phyloP scores from a whole-genome alignment of 139 green algal species.

The Chlamydomonas eustigma region DNA sequence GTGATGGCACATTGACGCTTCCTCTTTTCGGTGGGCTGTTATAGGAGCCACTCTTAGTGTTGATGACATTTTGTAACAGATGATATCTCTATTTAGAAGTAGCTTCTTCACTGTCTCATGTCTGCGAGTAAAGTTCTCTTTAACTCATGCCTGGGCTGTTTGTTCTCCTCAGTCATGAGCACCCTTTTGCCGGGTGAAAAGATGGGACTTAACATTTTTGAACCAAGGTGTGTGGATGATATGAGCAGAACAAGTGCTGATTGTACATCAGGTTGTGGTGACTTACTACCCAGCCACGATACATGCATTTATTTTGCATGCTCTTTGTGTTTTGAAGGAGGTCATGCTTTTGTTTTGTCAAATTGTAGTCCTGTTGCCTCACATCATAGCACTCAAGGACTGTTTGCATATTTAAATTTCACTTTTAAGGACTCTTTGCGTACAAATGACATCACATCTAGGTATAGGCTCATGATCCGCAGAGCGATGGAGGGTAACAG shows the following conservation, averaged over 20 bases:
- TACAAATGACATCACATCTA: conserved; percentile 10
- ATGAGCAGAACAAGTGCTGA: no score
- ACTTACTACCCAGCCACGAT: background rate
- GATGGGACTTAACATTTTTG: conserved; percentile 94
- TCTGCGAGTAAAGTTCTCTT: background rate
- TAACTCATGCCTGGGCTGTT: background rate
- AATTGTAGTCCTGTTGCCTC: no score
- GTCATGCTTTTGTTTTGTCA: no score
- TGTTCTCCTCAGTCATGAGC: conserved; percentile 63
- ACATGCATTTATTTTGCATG: background rate
- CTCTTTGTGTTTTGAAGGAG: no score
- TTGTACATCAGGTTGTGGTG: background rate
- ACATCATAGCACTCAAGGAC: no score
- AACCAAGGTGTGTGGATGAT: conserved; percentile 73
- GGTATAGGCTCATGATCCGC: conserved; percentile 87
- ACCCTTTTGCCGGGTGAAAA: conserved; percentile 76
- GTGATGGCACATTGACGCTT: background rate
- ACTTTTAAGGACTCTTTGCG: background rate
- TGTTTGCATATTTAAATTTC: background rate
- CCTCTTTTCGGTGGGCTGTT: background rate
- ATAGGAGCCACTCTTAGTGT: background rate
- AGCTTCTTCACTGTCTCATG: background rate
- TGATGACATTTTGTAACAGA: background rate
- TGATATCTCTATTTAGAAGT: background rate
- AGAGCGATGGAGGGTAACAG: conserved; percentile 69